Percentiles rank a stretch among this genome's conserved stretches.
Evolutionary conservation across 78 protist genomes (phyloP).

Genomic region (Pelomyxa schiedti): DNA sequence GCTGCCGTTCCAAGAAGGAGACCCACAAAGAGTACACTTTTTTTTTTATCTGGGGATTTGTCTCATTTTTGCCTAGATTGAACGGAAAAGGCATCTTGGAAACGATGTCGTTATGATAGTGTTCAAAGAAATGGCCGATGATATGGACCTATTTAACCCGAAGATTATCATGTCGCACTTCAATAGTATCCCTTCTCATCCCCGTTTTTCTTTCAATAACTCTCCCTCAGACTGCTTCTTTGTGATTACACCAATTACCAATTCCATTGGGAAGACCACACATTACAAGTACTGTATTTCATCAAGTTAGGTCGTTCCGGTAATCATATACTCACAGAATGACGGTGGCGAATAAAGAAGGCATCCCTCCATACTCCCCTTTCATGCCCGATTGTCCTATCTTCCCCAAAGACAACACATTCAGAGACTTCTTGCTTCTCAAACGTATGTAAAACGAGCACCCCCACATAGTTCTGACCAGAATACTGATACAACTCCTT

Average conservation of each 20-base stretch:
- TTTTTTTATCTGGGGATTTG: too few relatives aligned
- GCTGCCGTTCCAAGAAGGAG: background rate
- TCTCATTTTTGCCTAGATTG: too few relatives aligned
- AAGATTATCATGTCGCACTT: background rate
- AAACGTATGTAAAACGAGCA: too few relatives aligned
- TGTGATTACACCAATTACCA: background rate
- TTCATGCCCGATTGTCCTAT: too few relatives aligned
- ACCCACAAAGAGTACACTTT: background rate
- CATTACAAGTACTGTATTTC: background rate
- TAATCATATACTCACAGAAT: too few relatives aligned
- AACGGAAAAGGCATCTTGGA: background rate
- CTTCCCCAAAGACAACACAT: background rate
- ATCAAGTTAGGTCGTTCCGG: too few relatives aligned
- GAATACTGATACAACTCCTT: too few relatives aligned
- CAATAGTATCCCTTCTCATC: background rate
- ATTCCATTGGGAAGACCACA: background rate
- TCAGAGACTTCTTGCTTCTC: too few relatives aligned
- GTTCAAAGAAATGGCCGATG: background rate
- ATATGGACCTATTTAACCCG: background rate
- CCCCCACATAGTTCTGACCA: too few relatives aligned
- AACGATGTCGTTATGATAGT: background rate
- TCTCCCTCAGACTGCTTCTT: background rate
- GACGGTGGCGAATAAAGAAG: background rate
- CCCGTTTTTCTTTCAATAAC: background rate
- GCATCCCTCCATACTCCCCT: background rate